Evolutionary conservation across 1,139 yeast genomes (phyloP), one percentile per base, ranked within the genome.

Genomic region (Barnettozyma hawaiiensis): DNA sequence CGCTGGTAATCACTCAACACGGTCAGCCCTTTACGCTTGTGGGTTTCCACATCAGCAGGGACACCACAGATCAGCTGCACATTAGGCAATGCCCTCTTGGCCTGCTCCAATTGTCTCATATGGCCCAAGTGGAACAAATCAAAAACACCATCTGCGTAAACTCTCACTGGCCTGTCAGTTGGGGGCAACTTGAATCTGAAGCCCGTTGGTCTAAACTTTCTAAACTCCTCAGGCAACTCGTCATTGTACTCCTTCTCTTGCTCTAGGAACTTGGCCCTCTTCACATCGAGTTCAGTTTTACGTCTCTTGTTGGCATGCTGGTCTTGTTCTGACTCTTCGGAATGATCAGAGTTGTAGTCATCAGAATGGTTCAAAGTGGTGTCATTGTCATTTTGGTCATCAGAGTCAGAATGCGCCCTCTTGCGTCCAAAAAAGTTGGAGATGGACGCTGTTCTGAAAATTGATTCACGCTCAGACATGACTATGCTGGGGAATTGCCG

Each of bases 121-220:
- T 92, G 98, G 20, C 98, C 98, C 59, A 92, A 66, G 64, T 92
- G 98, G 67, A 92, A 92, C 52, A 92, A 70, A 65, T 92, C 98
- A 69, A 92, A 92, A 19, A 92, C 97, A 39, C 98, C 98, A 64
- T 92, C 98, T 6, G 98, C 98, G 60, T 92, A 92, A 20, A 92
- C 76, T 49, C 98, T 75, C 31, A 92, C 80, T 1, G 96, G 92
- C 47, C 97, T 73, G 60, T 84, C 95, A 12, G 65, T 69, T 1
- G 97, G 95, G 4, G 98, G 98, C 22, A 81, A 54, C 54, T 86
- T 87, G 64, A 92, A 78, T 52, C 67, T 66, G 61, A 60, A 81
- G 1, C 95, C 95, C 22, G 60, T 61, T 9, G 95, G 95, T 55
- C 94, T 73, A 60, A 70, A 84, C 60, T 78, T 82, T 41, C 86